Evolutionary conservation across 192 early-diverging fungal genomes (phyloP), one percentile per base, ranked within the genome.

Genomic region (Linnemannia hyalina): DNA sequence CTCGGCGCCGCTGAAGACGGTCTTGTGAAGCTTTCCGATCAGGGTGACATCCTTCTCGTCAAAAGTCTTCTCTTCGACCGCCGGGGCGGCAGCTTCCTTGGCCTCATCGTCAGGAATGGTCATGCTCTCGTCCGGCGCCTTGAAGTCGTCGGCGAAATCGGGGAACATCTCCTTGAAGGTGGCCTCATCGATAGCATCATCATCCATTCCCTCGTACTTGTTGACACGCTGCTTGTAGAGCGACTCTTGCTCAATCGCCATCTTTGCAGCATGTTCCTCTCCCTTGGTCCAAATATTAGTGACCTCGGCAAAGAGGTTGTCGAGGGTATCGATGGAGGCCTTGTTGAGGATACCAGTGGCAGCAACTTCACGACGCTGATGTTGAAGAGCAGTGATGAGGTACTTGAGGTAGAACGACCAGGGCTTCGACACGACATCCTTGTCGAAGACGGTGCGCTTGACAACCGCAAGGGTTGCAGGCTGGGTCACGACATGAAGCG

Each of bases 81-180:
- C 79, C 47, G 85, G 81, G n/a, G 73, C 79, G 8, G 55, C 71
- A 40, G 68, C 29, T 5, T 77, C 72, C 22, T 82, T 73, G 38
- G 77, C 15, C 6, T 74, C 76, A 32, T 90, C 89, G 5, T 86
- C 86, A 8, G 91, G 89, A 46, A 77, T 82, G 20, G 78, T 76
- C 77, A 84, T 74, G n/a, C 87, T 91, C 26, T 90, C 91, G 9
- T 89, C 87, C 8, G 95, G 76, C 47, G 96, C 93, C 26, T 89
- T 93, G 83, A 93, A 97, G 68, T 96, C 97, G 11, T 96, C 95
- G 77, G 91, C 93, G 87, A 94, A 97, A 76, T 96, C 96, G 2
- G 97, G 96, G 91, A 99, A 99, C 54, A 95, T 89, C 76, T 95
- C 92, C 47, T 88, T 88, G 42, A 97, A 88, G 69, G 97, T 93